phyloP scores from a whole-genome alignment of 768 basidiomycete species.

The Russula sp. region DNA sequence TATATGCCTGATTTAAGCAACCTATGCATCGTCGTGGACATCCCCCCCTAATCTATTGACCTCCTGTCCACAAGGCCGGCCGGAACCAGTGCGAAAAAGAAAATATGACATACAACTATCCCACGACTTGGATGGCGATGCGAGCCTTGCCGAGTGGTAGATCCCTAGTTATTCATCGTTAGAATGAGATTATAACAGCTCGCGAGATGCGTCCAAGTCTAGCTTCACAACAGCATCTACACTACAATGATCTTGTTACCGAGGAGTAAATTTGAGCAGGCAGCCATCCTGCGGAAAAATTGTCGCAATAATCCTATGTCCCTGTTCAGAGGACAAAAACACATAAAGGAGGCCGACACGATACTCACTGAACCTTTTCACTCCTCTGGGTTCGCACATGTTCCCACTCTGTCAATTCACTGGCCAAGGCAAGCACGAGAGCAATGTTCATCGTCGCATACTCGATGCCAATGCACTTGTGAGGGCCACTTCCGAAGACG shows the following conservation, averaged over 20 bases:
- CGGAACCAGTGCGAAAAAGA: too few relatives aligned
- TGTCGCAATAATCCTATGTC: slow-evolving; percentile 82
- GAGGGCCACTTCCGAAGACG: slow-evolving; percentile 91
- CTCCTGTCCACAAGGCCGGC: too few relatives aligned
- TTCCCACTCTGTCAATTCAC: slow-evolving; percentile 77
- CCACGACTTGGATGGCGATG: too few relatives aligned
- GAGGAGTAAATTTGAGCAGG: slow-evolving; percentile 70
- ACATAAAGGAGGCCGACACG: neutral
- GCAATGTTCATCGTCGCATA: slow-evolving; percentile 92
- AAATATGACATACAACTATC: too few relatives aligned
- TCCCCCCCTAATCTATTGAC: too few relatives aligned
- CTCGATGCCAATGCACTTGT: slow-evolving; percentile 88
- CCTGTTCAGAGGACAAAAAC: neutral
- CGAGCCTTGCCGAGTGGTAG: too few relatives aligned
- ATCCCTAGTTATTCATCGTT: slow-evolving; percentile 9
- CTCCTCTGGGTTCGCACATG: slow-evolving; percentile 80
- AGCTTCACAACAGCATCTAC: slow-evolving; percentile 1
- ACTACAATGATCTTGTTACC: slow-evolving; percentile 32
- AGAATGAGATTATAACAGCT: neutral
- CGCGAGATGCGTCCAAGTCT: neutral
- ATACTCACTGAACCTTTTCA: slow-evolving; percentile 74
- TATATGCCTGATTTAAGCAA: too few relatives aligned
- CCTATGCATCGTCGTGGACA: too few relatives aligned
- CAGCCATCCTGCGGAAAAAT: slow-evolving; percentile 96
- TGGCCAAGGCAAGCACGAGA: slow-evolving; percentile 80